Conservation (phyloP, 2,329 filamentous ascomycete genomes). For the Colletotrichum abscissum region DNA sequence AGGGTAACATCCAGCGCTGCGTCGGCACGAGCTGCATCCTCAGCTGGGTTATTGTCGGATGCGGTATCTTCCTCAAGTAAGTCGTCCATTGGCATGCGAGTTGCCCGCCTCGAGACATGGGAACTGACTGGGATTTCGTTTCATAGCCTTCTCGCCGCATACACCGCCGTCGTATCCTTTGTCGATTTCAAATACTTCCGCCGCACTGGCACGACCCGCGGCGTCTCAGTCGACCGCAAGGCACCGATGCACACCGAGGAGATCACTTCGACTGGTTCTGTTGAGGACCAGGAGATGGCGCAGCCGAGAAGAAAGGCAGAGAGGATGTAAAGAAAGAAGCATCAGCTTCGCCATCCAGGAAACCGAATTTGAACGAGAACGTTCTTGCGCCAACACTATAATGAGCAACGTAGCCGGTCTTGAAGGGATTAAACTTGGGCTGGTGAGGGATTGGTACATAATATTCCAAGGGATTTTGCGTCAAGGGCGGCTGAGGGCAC, state of each 20-base stretch:
- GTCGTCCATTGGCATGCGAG: neutral
- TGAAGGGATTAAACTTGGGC: too few relatives aligned
- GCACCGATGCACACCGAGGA: neutral
- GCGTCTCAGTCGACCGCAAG: neutral
- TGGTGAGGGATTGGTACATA: too few relatives aligned
- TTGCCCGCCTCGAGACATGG: too few relatives aligned
- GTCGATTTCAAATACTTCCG: conserved; percentile 3
- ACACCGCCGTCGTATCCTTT: neutral
- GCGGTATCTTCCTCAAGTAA: neutral
- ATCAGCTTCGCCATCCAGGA: neutral
- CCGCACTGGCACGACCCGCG: conserved; percentile 3
- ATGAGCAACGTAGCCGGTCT: neutral
- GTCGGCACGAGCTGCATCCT: conserved; percentile 9
- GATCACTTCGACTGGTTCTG: neutral
- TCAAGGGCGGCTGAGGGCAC: too few relatives aligned
- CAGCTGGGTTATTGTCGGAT: conserved; percentile 15
- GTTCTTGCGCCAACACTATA: neutral
- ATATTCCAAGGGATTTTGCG: too few relatives aligned
- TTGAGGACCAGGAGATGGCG: neutral
- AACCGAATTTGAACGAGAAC: neutral
- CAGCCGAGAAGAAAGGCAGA: neutral
- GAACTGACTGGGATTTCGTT: neutral
- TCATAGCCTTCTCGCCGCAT: neutral
- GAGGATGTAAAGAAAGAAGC: neutral
- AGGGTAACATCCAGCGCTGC: conserved; percentile 14